Base-by-base conservation (phyloP, 441 rosid species). In the Metrosideros polymorpha region DNA sequence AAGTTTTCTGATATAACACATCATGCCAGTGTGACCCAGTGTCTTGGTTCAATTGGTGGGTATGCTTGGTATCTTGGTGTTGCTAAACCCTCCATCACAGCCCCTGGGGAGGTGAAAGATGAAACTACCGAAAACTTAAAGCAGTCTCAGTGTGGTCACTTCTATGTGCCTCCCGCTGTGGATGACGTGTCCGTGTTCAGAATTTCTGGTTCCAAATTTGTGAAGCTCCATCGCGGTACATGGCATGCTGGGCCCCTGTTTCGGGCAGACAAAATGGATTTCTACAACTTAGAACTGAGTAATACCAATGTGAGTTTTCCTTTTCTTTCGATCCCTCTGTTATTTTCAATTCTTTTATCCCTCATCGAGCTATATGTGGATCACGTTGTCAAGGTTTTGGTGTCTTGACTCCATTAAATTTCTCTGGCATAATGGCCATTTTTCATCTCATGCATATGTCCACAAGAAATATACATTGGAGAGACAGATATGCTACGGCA, bases 191-290 rank as follows among this genome's bases (percentile, higher is more conserved):
- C 84, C 4, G 93, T 93, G 85, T 97, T 95, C 90, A 94, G 92
- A 84, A 43, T 97, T 83, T 83, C 92, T 0, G 98, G 99, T 56
- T 88, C 97, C 8, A 97, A 93, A 92, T 97, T 94, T 86, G 83
- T 96, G 61, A 96, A 95, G 76, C 93, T 94, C 22, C 88, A 93
- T 82, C 61, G 35, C 0, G 98, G 98, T 79, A 95, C 98, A 1
- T 97, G 99, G 98, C 99, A 97, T 47, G 98, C 91, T 0, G 99
- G 98, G 51, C 98, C 98, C 12, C 71, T 97, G 88, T 96, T 96
- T 51, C 79, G 29, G 86, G 93, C 88, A 0, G 90, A 88, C 9
- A 43, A 76, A n/a, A 92, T 95, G 98, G 96, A 93, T 87, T 96
- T 97, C 91, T 97, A 94, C 94, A 96, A 96, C 88, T 77, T 96